These are phyloP conservation scores for Heterobasidion annosum DNA, from an alignment of 1,284 basidiomycete genomes.

Conservation along the genomic window DNA sequence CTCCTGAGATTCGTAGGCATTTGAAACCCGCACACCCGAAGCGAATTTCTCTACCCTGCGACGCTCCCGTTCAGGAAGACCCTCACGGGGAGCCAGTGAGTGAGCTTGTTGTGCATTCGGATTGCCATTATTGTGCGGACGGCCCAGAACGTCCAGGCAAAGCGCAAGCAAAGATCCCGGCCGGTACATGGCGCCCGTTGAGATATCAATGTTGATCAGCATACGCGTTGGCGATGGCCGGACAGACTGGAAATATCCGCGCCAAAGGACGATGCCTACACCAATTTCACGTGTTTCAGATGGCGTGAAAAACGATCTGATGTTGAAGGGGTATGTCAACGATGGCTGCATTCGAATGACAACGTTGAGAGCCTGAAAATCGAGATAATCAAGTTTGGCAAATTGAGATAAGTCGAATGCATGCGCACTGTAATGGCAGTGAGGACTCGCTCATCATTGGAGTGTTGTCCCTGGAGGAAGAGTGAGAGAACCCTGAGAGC, in stretches of 20 bases:
- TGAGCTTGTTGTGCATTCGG: background rate
- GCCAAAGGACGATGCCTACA: slow-evolving; percentile 57
- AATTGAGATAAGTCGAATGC: slow-evolving; percentile 76
- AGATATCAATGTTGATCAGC: slow-evolving; percentile 72
- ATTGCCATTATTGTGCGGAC: background rate
- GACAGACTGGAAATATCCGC: slow-evolving; percentile 71
- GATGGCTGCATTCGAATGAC: slow-evolving; percentile 41
- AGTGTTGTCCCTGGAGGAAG: slow-evolving; percentile 58
- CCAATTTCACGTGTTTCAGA: slow-evolving; percentile 59
- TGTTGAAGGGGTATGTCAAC: slow-evolving; percentile 63
- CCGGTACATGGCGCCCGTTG: slow-evolving; percentile 70
- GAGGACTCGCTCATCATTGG: slow-evolving; percentile 58
- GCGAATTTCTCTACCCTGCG: background rate
- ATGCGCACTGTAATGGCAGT: slow-evolving; percentile 61
- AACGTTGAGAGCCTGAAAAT: slow-evolving; percentile 63
- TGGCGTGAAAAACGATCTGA: slow-evolving; percentile 67
- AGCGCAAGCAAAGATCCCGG: slow-evolving; percentile 38
- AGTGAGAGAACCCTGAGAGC: slow-evolving; percentile 53
- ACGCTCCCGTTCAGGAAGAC: background rate
- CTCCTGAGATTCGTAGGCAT: background rate
- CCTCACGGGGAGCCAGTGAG: background rate
- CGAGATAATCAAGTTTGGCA: slow-evolving; percentile 59
- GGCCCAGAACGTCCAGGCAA: slow-evolving; percentile 45
- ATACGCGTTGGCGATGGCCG: slow-evolving; percentile 58
- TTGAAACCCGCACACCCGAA: slow-evolving; percentile 5